These are phyloP conservation scores for Avena eriantha DNA, from an alignment of 176 grass and related monocot genomes.

Conservation along the genomic window DNA sequence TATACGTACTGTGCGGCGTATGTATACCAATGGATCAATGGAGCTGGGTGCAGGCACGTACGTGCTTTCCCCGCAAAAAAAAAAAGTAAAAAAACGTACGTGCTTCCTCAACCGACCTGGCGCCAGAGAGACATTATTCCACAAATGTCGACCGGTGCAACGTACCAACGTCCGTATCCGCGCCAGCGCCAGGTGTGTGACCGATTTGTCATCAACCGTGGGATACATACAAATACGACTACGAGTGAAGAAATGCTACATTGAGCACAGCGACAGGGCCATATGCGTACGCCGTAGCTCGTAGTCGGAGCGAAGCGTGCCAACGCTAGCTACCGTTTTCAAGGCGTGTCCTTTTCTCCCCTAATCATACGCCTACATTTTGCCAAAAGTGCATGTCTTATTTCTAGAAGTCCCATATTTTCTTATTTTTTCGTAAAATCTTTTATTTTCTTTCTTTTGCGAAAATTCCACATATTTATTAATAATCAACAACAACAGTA, in stretches of 20 bases:
- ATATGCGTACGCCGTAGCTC: background rate
- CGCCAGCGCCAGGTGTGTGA: background rate
- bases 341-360: no score
- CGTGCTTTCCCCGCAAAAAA: no score
- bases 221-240: background rate
- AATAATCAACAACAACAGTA: no score
- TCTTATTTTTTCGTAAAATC: no score
- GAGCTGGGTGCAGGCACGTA: background rate
- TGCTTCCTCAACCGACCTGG: background rate
- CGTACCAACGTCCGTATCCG: background rate
- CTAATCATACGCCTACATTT: no score
- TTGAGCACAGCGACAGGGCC: background rate
- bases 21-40: background rate
- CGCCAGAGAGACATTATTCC: background rate
- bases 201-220: background rate
- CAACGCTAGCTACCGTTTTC: no score
- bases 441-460: no score
- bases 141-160: background rate
- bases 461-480: no score
- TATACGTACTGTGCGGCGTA: background rate
- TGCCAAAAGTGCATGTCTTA: no score
- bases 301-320: background rate
- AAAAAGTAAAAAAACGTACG: no score
- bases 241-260: background rate
- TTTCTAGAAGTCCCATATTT: no score